Evolutionary conservation across 192 early-diverging fungal species (phyloP).

Genomic region (Umbelopsis sp.): DNA sequence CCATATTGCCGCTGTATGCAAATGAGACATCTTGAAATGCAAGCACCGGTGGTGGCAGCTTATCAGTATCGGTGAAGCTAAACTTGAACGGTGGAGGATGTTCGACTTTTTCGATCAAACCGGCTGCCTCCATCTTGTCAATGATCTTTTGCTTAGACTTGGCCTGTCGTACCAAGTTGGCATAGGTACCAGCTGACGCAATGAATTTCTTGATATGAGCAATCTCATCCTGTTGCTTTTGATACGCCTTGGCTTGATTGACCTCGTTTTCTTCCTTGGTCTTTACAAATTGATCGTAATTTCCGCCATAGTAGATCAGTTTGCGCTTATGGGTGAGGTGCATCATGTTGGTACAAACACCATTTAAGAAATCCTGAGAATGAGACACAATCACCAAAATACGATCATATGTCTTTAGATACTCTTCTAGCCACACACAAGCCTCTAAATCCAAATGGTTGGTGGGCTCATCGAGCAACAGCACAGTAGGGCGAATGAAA

Average conservation of each 20-base stretch:
- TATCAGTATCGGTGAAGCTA: constrained; percentile 77
- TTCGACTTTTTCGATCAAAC: constrained; percentile 91
- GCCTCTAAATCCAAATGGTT: constrained; percentile 71
- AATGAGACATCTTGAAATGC: constrained; percentile 83
- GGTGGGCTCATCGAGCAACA: constrained; percentile 47
- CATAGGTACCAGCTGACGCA: constrained; percentile 95
- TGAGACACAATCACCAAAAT: constrained; percentile 77
- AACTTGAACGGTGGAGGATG: constrained; percentile 75
- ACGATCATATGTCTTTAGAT: constrained; percentile 66
- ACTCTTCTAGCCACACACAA: constrained; percentile 65
- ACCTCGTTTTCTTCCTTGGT: constrained; percentile 89
- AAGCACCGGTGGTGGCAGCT: constrained; percentile 93
- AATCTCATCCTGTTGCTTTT: constrained; percentile 97
- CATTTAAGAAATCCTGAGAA: constrained; percentile 67
- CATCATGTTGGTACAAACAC: constrained; percentile 85
- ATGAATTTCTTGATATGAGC: constrained; percentile 97
- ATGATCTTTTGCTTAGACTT: constrained; percentile 98
- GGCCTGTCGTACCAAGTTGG: constrained; percentile 95
- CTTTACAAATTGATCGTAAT: constrained; percentile 92
- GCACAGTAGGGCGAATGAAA: constrained; percentile 69
- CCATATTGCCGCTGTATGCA: constrained; percentile 81
- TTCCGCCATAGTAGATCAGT: constrained; percentile 90
- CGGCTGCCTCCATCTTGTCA: constrained; percentile 98
- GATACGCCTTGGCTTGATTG: constrained; percentile 98
- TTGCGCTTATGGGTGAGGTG: constrained; percentile 85